A percentile compares a stretch with the other conserved stretches of the same genome.
phyloP scores from a whole-genome alignment of 306 rosid genomes.

The Purshia tridentata region DNA sequence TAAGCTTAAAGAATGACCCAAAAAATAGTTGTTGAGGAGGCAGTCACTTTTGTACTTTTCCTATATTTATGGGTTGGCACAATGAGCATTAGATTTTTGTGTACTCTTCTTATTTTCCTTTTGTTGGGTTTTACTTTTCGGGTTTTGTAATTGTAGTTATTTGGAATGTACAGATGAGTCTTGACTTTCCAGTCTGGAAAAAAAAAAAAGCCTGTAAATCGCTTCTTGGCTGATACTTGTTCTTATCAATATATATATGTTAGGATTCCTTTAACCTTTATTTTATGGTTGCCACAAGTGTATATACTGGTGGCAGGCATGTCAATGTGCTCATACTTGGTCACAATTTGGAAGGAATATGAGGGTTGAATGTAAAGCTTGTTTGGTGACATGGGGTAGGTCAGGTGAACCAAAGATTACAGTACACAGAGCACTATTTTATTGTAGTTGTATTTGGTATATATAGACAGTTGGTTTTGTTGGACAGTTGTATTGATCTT shows the following conservation, averaged over 20 bases:
- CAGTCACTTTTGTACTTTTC: constrained; percentile 29
- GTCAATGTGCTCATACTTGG: constrained; percentile 16
- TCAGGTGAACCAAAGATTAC: constrained; percentile 16
- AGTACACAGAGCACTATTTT: constrained; percentile 11
- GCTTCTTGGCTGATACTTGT: constrained; percentile 1
- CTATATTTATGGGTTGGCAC: constrained; percentile 19
- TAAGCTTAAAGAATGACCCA: constrained; percentile 34
- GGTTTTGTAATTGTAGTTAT: constrained; percentile 15
- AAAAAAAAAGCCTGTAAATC: not conserved
- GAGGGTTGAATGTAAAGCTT: constrained; percentile 12
- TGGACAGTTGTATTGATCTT: constrained; percentile 40
- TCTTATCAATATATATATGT: constrained; percentile 18
- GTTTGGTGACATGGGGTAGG: constrained; percentile 24
- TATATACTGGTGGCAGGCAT: constrained; percentile 1
- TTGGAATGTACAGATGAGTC: constrained; percentile 35
- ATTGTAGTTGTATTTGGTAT: not conserved
- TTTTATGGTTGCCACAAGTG: constrained; percentile 15
- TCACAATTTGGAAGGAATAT: not conserved
- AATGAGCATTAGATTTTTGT: constrained; percentile 21
- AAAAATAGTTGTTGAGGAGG: constrained; percentile 32
- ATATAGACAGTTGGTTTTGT: constrained; percentile 19
- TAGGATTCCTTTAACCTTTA: constrained; percentile 8
- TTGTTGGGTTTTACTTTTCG: not conserved
- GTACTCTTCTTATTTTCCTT: not conserved
- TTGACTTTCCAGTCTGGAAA: constrained; percentile 49